phyloP scores from a whole-genome alignment of 1,284 basidiomycete genomes.

The Polyporus tsugae region DNA sequence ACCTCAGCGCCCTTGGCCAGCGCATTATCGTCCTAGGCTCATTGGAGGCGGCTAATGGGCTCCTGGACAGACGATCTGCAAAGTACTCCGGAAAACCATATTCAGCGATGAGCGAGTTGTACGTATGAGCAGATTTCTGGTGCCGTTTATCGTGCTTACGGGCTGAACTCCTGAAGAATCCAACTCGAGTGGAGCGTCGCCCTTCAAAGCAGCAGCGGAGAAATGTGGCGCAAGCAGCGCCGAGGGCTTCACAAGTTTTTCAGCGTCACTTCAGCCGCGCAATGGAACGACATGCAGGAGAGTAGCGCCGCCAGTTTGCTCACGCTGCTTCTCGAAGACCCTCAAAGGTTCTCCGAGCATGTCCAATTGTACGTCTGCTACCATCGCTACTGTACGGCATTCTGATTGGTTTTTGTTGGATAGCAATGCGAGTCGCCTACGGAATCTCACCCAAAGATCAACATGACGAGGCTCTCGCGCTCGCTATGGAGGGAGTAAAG shows the following conservation, averaged over 20 bases:
- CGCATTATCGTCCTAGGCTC: conserved; percentile 27
- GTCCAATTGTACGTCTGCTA: not conserved
- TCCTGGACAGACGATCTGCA: conserved; percentile 50
- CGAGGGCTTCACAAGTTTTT: not conserved
- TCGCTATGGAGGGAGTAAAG: conserved; percentile 8
- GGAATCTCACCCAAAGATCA: conserved; percentile 40
- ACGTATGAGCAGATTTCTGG: not conserved
- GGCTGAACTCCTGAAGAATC: not conserved
- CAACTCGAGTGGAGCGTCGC: conserved; percentile 15
- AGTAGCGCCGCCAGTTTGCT: not conserved
- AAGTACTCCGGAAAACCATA: conserved; percentile 28
- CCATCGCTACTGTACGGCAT: not conserved
- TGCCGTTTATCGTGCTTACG: not conserved
- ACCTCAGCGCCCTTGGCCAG: conserved; percentile 19
- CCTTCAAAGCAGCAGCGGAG: not conserved
- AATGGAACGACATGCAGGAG: not conserved
- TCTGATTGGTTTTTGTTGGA: not conserved
- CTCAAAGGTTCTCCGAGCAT: not conserved
- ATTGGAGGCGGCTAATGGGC: conserved; percentile 39
- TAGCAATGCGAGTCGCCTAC: conserved; percentile 39
- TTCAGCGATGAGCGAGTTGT: conserved; percentile 21
- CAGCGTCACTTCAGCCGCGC: not conserved
- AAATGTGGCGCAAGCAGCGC: conserved; percentile 4
- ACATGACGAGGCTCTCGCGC: conserved; percentile 13
- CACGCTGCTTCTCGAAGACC: not conserved